Evolutionary conservation across 768 basidiomycete genomes (phyloP).

Genomic region (Auricularia sp.): DNA sequence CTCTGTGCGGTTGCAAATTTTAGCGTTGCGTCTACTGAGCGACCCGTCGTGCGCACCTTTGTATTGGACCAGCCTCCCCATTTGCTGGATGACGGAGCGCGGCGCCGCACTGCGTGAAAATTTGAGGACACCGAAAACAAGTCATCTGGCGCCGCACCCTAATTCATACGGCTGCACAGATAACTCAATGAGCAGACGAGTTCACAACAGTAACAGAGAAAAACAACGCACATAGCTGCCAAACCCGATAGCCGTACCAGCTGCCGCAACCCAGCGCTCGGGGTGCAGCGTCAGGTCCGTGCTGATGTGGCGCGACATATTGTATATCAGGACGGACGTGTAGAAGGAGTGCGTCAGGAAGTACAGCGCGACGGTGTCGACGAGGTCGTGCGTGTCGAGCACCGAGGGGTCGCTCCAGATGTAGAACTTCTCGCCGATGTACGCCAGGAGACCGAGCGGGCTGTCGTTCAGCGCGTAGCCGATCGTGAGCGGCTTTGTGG

Average conservation of each 20-base stretch:
- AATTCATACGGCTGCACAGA: neutral
- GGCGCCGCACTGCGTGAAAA: neutral
- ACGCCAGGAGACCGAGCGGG: slow-evolving; percentile 11
- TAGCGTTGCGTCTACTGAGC: neutral
- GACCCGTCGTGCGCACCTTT: neutral
- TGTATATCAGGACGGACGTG: slow-evolving; percentile 13
- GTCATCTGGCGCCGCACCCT: neutral
- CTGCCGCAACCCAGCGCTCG: slow-evolving; percentile 6
- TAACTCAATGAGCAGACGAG: neutral
- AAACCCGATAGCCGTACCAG: slow-evolving; percentile 8
- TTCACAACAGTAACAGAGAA: neutral
- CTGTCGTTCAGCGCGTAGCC: slow-evolving; percentile 10
- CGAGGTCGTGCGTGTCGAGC: slow-evolving; percentile 8
- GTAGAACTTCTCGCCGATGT: slow-evolving; percentile 14
- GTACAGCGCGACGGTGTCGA: slow-evolving; percentile 14
- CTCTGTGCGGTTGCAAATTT: neutral
- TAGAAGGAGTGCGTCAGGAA: slow-evolving; percentile 11
- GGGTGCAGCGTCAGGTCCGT: slow-evolving; percentile 4
- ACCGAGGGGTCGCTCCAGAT: slow-evolving; percentile 12
- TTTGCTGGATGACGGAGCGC: neutral
- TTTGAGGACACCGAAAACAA: too few relatives aligned
- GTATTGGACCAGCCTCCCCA: neutral
- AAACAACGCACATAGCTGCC: slow-evolving; percentile 6
- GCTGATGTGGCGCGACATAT: slow-evolving; percentile 2
- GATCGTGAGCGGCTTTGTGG: slow-evolving; percentile 11